Conservation (phyloP, 768 basidiomycete genomes). For the Calocera cornea region DNA sequence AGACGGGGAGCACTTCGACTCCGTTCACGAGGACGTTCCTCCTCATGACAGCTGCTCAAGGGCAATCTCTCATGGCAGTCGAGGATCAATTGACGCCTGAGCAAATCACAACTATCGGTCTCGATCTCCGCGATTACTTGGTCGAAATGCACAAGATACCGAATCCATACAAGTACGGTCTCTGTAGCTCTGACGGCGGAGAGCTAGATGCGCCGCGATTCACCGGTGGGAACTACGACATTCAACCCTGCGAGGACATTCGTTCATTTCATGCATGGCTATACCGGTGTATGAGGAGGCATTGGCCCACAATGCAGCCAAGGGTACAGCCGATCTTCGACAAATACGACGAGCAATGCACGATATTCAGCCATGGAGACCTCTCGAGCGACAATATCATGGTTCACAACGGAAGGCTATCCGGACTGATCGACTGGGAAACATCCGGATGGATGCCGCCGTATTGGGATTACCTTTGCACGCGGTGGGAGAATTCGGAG, state of each 20-base stretch:
- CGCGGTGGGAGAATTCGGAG: background rate
- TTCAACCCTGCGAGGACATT: background rate
- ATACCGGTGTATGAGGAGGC: no score
- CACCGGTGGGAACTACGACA: background rate
- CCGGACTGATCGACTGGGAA: constrained; percentile 8
- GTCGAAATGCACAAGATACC: background rate
- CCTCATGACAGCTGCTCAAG: background rate
- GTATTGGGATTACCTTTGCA: background rate
- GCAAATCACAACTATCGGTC: background rate
- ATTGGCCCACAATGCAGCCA: background rate
- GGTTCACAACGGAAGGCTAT: background rate
- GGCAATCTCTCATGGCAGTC: background rate
- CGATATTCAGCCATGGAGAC: constrained; percentile 5
- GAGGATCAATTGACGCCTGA: background rate
- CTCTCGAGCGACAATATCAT: background rate
- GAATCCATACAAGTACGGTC: background rate
- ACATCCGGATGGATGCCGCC: background rate
- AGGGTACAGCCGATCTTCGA: background rate
- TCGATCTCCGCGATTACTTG: background rate
- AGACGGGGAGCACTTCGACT: background rate
- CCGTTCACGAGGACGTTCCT: background rate
- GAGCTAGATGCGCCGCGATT: background rate
- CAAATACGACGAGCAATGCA: background rate
- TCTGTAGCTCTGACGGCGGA: background rate
- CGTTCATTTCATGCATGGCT: background rate